Evolutionary conservation across 2,329 filamentous ascomycete genomes (phyloP).

Genomic region (Graphiopsis chlorocephala): DNA sequence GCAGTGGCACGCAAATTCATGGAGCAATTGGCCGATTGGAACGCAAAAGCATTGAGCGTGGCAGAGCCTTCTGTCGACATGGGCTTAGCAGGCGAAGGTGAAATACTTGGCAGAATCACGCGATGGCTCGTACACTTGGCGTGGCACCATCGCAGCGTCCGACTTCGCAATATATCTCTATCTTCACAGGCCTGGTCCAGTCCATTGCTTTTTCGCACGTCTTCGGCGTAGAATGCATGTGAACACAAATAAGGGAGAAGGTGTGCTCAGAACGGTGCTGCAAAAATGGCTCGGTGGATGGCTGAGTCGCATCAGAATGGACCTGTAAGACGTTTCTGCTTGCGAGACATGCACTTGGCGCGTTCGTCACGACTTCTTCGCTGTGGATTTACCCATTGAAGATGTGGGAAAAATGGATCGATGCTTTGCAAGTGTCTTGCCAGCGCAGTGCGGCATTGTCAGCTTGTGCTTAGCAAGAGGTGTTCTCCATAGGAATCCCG

Average conservation of each 20-base stretch:
- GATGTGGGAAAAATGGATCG: not conserved
- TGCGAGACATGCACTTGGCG: not conserved
- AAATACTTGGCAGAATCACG: constrained; percentile 14
- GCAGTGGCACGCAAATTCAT: not conserved
- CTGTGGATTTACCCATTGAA: not conserved
- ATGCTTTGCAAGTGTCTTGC: not conserved
- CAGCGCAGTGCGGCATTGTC: not conserved
- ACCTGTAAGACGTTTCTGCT: not conserved
- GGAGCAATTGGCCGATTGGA: constrained; percentile 1
- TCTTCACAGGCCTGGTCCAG: not conserved
- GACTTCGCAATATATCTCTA: not conserved
- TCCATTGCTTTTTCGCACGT: not conserved
- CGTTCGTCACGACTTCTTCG: not conserved
- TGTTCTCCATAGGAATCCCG: not conserved
- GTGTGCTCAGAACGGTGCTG: not conserved
- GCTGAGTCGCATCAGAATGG: not conserved
- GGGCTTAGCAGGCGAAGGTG: constrained; percentile 10
- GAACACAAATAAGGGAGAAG: not conserved
- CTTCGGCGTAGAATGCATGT: not conserved
- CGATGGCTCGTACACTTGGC: not conserved
- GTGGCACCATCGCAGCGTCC: not conserved
- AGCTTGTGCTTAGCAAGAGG: not conserved
- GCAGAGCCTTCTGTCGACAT: not conserved
- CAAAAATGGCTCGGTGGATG: not conserved
- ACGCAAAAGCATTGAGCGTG: not conserved